Conservation (phyloP, 495 filamentous ascomycete species). For the Lineolata rhizophorae region DNA sequence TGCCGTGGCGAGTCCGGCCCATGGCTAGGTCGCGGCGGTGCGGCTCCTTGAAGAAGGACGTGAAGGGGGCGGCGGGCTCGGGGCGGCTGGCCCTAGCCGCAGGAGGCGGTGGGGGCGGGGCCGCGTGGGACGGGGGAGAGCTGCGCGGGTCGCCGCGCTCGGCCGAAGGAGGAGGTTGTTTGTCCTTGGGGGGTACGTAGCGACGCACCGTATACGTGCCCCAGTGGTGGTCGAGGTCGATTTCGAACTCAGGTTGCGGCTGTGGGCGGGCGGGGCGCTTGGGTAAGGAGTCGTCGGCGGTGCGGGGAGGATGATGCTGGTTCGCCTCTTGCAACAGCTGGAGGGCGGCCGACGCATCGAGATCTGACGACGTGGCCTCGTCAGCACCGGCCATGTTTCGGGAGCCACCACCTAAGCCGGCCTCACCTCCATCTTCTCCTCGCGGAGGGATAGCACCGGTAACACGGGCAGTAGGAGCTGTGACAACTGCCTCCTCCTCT, state of each 20-base stretch:
- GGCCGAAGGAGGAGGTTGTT: too few species aligned
- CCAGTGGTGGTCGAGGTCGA: too few species aligned
- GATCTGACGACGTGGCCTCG: constrained; percentile 32
- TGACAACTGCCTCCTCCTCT: constrained; percentile 14
- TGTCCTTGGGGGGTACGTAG: too few species aligned
- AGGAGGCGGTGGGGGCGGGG: not conserved
- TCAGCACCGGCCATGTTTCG: not conserved
- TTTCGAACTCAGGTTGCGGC: not conserved
- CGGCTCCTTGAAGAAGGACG: constrained; percentile 60
- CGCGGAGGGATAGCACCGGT: not conserved
- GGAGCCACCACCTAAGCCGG: constrained; percentile 7
- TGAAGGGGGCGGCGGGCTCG: constrained; percentile 42
- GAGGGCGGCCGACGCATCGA: constrained; percentile 48
- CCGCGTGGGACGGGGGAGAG: not conserved
- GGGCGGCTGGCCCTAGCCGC: constrained; percentile 1
- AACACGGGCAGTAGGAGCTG: too few species aligned
- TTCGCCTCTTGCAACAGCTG: constrained; percentile 54
- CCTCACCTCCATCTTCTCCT: constrained; percentile 9
- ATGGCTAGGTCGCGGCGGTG: constrained; percentile 58
- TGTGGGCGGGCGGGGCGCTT: constrained; percentile 5
- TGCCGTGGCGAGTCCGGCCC: constrained; percentile 32
- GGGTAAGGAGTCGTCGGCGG: constrained; percentile 6
- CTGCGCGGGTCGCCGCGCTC: not conserved
- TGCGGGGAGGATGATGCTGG: constrained; percentile 2
- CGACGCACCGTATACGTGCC: too few species aligned